A percentile compares a stretch with the other conserved stretches of the same genome.
These are phyloP conservation scores for Parastagonospora nodorum DNA, from an alignment of 2,329 filamentous ascomycete species.

Conservation along the genomic window DNA sequence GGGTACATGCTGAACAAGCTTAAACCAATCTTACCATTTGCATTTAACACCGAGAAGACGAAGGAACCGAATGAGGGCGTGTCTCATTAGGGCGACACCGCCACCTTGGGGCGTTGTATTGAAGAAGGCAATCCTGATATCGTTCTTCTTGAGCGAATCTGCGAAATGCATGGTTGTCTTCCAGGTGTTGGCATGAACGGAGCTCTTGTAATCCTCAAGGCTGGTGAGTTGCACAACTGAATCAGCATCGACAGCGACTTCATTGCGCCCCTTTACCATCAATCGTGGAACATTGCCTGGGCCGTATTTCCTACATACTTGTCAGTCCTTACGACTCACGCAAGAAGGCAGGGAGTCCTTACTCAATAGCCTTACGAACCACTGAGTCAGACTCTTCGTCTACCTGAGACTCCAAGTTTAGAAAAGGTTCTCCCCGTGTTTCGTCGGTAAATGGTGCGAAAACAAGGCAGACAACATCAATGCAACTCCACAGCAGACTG, in stretches of 20 bases:
- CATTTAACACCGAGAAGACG: conserved; percentile 69
- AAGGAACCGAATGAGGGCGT: conserved; percentile 75
- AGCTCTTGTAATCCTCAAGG: conserved; percentile 62
- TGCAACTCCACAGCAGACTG: conserved; percentile 73
- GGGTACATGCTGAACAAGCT: background rate
- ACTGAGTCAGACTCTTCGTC: conserved; percentile 84
- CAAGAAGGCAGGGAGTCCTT: background rate
- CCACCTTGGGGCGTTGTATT: conserved; percentile 82
- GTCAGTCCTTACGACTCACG: background rate
- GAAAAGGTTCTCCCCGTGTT: background rate
- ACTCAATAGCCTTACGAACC: conserved; percentile 68
- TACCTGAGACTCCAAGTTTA: conserved; percentile 53
- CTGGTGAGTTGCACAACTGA: conserved; percentile 67
- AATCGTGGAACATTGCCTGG: conserved; percentile 72
- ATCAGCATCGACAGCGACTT: conserved; percentile 72
- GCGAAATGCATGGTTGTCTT: conserved; percentile 67
- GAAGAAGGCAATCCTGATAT: conserved; percentile 76
- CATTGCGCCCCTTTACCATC: conserved; percentile 67
- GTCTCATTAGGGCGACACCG: conserved; percentile 80
- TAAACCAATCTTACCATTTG: conserved; percentile 65
- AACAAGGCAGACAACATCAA: conserved; percentile 76
- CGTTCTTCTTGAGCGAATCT: conserved; percentile 64
- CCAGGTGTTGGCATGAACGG: conserved; percentile 68
- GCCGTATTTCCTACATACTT: conserved; percentile 60
- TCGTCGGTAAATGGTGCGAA: conserved; percentile 46